phyloP scores from a whole-genome alignment of 768 basidiomycete genomes.

The Agaricus blazei region DNA sequence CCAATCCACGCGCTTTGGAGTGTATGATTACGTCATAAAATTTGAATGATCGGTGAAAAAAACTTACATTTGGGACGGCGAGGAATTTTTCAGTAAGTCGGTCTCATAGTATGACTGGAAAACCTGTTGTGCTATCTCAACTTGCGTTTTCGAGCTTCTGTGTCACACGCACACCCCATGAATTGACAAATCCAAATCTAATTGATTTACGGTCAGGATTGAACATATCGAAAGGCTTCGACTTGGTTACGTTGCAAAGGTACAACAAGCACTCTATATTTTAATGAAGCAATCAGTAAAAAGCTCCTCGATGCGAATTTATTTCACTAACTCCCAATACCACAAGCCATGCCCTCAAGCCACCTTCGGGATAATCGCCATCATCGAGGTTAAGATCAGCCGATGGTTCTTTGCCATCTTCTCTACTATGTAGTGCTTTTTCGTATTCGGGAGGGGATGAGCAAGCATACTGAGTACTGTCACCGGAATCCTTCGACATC shows the following conservation, averaged over 20 bases:
- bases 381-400: not conserved
- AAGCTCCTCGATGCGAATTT: not conserved
- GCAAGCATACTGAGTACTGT: no score
- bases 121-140: slow-evolving; percentile 32
- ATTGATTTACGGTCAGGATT: slow-evolving; percentile 11
- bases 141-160: not conserved
- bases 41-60: no score
- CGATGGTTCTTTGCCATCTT: no score
- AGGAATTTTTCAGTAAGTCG: slow-evolving; percentile 32
- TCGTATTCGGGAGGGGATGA: no score
- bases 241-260: slow-evolving; percentile 38
- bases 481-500: no score
- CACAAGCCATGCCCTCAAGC: slow-evolving; percentile 38
- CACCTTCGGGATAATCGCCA: slow-evolving; percentile 39
- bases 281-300: not conserved
- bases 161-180: slow-evolving; percentile 58
- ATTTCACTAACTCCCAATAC: slow-evolving; percentile 32
- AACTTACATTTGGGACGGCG: slow-evolving; percentile 51
- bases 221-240: not conserved
- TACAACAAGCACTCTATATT: slow-evolving; percentile 37
- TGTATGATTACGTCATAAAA: not conserved
- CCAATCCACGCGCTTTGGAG: slow-evolving; percentile 27
- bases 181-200: slow-evolving; percentile 66
- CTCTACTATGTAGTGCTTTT: no score
- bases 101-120: slow-evolving; percentile 63